Evolutionary conservation across 78 protist species (phyloP).

Genomic region (Capsaspora owczarzaki): DNA sequence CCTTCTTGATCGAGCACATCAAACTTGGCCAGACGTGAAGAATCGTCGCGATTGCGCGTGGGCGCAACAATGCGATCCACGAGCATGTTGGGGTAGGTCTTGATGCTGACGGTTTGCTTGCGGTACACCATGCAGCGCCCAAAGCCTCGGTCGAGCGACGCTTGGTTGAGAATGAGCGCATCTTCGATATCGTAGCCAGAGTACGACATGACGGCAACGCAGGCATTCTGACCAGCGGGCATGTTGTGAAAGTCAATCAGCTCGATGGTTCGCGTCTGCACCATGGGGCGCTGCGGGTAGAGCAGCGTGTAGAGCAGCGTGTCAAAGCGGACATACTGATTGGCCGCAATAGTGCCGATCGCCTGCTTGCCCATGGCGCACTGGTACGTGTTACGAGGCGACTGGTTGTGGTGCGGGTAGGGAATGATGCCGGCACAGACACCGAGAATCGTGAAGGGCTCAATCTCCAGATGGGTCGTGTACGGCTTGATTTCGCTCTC

Average conservation of each 20-base stretch:
- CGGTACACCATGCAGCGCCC: constrained; percentile 92
- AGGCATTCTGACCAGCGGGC: constrained; percentile 96
- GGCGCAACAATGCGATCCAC: constrained; percentile 8
- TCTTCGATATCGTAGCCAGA: constrained; percentile 99
- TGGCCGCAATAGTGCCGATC: constrained; percentile 95
- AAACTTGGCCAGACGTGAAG: neutral
- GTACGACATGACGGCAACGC: constrained; percentile 95
- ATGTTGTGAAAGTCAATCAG: constrained; percentile 62
- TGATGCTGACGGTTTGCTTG: constrained; percentile 48
- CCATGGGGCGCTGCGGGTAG: constrained; percentile 95
- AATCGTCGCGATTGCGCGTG: neutral
- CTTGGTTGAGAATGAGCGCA: constrained; percentile 94
- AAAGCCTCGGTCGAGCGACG: constrained; percentile 92
- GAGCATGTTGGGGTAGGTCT: constrained; percentile 39
- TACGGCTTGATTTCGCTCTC: constrained; percentile 32
- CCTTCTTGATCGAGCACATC: constrained; percentile 69
- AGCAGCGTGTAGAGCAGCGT: constrained; percentile 82
- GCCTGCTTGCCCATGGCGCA: constrained; percentile 99
- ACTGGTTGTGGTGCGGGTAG: constrained; percentile 99
- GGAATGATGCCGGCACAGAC: constrained; percentile 91
- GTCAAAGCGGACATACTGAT: constrained; percentile 94
- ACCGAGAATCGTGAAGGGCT: constrained; percentile 96
- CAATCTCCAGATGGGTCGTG: constrained; percentile 97
- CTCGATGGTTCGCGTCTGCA: constrained; percentile 80
- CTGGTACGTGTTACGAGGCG: constrained; percentile 98